Evolutionary conservation across 1,139 yeast species (phyloP).

Genomic region (Wickerhamomyces sp.): DNA sequence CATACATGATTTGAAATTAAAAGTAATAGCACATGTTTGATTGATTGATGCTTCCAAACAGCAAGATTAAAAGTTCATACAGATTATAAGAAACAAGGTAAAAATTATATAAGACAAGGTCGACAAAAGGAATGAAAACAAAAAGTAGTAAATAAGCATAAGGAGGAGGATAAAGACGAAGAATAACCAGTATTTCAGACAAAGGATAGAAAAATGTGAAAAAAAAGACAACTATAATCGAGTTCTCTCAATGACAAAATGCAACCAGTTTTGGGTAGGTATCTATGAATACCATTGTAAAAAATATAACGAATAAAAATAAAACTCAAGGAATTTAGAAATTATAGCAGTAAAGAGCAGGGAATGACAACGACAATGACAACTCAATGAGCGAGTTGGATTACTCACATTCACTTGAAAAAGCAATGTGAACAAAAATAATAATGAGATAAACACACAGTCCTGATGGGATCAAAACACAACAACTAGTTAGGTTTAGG

Average conservation of each 20-base stretch:
- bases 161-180: neutral
- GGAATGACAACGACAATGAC: too few species aligned
- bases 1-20: neutral
- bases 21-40: neutral
- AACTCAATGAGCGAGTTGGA: too few species aligned
- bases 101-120: neutral
- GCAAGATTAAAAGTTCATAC: neutral
- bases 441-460: too few species aligned
- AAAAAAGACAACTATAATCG: neutral
- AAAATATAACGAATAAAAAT: too few species aligned
- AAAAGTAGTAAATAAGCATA: neutral
- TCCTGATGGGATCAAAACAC: neutral
- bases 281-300: too few species aligned
- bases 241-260: neutral
- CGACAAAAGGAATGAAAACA: neutral
- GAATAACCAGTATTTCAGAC: neutral
- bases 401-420: too few species aligned
- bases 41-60: neutral
- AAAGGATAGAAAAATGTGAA: neutral
- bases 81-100: neutral
- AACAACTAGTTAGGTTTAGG: neutral
- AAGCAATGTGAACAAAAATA: too few species aligned
- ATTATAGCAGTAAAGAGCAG: too few species aligned
- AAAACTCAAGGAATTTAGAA: too few species aligned
- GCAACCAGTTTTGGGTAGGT: neutral